Evolutionary conservation across 495 filamentous ascomycete genomes (phyloP).

Genomic region (Xylaria venustula): DNA sequence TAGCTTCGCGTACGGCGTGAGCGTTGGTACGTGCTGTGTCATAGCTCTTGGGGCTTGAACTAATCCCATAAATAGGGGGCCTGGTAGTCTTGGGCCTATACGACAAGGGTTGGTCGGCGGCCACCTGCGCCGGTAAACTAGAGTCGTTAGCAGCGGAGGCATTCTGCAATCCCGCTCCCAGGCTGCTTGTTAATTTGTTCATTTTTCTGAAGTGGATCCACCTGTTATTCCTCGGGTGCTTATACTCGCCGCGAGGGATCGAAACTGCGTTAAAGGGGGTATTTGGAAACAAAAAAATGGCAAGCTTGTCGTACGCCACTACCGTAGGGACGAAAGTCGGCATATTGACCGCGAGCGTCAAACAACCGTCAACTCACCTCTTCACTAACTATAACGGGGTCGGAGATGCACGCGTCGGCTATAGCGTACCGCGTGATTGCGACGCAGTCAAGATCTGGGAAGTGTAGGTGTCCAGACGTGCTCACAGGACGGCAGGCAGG

Average conservation of each 20-base stretch:
- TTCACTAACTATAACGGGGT: constrained; percentile 4
- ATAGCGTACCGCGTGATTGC: not conserved
- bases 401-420: not conserved
- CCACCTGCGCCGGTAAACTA: not conserved
- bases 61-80: constrained; percentile 1
- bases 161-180: not conserved
- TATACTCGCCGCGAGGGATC: not conserved
- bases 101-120: not conserved
- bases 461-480: not conserved
- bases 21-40: not conserved
- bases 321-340: not conserved
- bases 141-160: not conserved
- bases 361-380: not conserved
- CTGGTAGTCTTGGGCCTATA: constrained; percentile 1
- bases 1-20: not conserved
- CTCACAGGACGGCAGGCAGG: not conserved
- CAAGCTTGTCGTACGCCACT: not conserved
- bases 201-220: not conserved
- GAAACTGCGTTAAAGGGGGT: not conserved
- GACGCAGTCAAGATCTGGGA: not conserved
- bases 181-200: not conserved
- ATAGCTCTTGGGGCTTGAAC: not conserved
- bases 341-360: not conserved
- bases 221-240: not conserved
- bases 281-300: not conserved